Evolutionary conservation across 23 red algal genomes (phyloP).

Genomic region (Gracilaria domingensis): DNA sequence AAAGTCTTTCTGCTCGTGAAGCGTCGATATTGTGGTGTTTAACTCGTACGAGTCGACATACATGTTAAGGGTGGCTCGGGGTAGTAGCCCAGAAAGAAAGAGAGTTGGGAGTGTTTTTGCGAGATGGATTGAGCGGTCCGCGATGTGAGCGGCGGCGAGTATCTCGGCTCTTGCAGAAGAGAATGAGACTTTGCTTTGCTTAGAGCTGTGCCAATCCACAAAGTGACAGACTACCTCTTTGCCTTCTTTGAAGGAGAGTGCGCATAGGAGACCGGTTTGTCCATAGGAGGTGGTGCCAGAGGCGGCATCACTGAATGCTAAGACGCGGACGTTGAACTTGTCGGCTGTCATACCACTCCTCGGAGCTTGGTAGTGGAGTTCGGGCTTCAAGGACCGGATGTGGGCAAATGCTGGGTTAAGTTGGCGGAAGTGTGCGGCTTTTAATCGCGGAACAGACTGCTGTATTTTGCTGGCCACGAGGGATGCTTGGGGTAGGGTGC

Average conservation of each 20-base stretch:
- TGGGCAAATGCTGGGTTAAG: background rate
- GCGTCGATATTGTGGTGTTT: too few species aligned
- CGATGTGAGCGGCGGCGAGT: too few species aligned
- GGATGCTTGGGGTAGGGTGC: conserved; percentile 9
- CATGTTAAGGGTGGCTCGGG: too few species aligned
- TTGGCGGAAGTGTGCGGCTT: background rate
- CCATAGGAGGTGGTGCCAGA: conserved; percentile 1
- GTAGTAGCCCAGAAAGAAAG: too few species aligned
- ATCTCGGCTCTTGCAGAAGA: too few species aligned
- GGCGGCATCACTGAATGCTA: background rate
- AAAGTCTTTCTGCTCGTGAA: background rate
- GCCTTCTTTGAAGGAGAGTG: background rate
- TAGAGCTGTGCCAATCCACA: conserved; percentile 18
- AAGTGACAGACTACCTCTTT: background rate
- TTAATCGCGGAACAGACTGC: background rate
- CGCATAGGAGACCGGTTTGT: conserved; percentile 25
- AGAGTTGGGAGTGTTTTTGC: too few species aligned
- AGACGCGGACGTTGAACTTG: too few species aligned
- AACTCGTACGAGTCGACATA: too few species aligned
- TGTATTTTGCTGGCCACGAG: conserved; percentile 2
- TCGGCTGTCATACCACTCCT: too few species aligned
- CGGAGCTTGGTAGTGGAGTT: background rate
- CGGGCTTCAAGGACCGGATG: background rate
- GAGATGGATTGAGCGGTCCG: too few species aligned
- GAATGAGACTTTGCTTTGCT: background rate